phyloP scores from a whole-genome alignment of 768 basidiomycete genomes.

The Rhizopogon vulgaris region DNA sequence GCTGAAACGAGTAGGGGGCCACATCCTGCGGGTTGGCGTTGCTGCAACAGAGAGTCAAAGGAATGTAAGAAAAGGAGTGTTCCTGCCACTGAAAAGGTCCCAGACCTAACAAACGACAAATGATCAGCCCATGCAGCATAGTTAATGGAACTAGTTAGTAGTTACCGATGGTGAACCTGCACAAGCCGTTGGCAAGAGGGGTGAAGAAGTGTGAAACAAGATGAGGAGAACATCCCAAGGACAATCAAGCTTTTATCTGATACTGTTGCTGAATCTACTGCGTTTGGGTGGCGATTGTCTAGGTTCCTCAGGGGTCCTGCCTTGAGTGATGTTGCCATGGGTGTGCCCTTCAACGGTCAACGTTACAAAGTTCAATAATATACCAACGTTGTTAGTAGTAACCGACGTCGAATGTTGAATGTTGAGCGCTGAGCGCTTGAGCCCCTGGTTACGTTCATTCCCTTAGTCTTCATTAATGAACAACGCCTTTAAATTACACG shows the following conservation, averaged over 20 bases:
- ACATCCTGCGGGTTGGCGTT: slow-evolving; percentile 9
- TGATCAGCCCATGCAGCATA: background rate
- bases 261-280: background rate
- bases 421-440: too few relatives aligned
- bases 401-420: too few relatives aligned
- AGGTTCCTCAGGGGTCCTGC: background rate
- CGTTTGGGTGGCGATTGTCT: background rate
- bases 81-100: slow-evolving; percentile 18
- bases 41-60: background rate
- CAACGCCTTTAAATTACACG: too few relatives aligned
- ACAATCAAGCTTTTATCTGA: background rate
- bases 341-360: background rate
- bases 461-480: too few relatives aligned
- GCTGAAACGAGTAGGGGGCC: background rate
- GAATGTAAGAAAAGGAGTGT: slow-evolving; percentile 10
- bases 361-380: too few relatives aligned
- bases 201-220: background rate
- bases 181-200: background rate
- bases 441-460: background rate
- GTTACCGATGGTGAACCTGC: background rate
- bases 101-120: slow-evolving; percentile 11
- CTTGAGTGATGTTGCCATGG: background rate
- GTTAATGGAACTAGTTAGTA: background rate
- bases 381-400: background rate
- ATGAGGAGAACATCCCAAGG: background rate